Percentiles rank a stretch among this genome's conserved stretches.
These are phyloP conservation scores for Crepidotus variabilis DNA, from an alignment of 768 basidiomycete genomes.

Conservation along the genomic window DNA sequence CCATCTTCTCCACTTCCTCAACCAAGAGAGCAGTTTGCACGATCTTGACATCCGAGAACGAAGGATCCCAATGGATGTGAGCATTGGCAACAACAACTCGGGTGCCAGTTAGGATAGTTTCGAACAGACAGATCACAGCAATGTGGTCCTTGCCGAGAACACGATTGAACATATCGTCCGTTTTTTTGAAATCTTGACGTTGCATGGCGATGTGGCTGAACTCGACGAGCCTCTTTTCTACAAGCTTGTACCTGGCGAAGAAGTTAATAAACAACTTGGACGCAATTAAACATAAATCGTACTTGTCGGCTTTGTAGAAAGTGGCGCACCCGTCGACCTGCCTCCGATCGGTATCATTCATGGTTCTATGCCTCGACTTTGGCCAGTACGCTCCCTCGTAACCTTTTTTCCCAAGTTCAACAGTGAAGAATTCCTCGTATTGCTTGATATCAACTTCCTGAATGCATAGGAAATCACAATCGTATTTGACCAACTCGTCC, in stretches of 20 bases:
- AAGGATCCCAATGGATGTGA: slow-evolving; percentile 92
- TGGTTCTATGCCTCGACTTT: slow-evolving; percentile 90
- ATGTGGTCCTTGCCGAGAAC: slow-evolving; percentile 94
- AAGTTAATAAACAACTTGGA: slow-evolving; percentile 10
- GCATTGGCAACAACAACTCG: slow-evolving; percentile 87
- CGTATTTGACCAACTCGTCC: slow-evolving; percentile 74
- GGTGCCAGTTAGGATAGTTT: slow-evolving; percentile 83
- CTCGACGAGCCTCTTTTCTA: slow-evolving; percentile 92
- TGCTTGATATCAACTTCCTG: slow-evolving; percentile 94
- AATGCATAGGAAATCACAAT: slow-evolving; percentile 88
- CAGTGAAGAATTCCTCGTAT: slow-evolving; percentile 88
- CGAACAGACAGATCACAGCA: slow-evolving; percentile 81
- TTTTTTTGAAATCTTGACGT: slow-evolving; percentile 91
- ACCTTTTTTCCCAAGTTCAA: slow-evolving; percentile 64
- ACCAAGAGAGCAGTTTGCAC: slow-evolving; percentile 91
- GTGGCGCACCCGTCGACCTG: slow-evolving; percentile 95
- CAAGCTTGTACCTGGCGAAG: slow-evolving; percentile 72
- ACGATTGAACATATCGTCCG: slow-evolving; percentile 99
- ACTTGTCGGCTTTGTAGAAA: slow-evolving; percentile 91
- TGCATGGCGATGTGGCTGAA: slow-evolving; percentile 93
- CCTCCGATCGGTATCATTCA: slow-evolving; percentile 82
- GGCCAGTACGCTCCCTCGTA: slow-evolving; percentile 93
- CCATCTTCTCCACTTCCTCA: slow-evolving; percentile 91
- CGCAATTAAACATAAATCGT: slow-evolving; percentile 24
- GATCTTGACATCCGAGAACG: slow-evolving; percentile 93